Evolutionary conservation across 192 early-diverging fungal species (phyloP).

Genomic region (Linnemannia hyalina): DNA sequence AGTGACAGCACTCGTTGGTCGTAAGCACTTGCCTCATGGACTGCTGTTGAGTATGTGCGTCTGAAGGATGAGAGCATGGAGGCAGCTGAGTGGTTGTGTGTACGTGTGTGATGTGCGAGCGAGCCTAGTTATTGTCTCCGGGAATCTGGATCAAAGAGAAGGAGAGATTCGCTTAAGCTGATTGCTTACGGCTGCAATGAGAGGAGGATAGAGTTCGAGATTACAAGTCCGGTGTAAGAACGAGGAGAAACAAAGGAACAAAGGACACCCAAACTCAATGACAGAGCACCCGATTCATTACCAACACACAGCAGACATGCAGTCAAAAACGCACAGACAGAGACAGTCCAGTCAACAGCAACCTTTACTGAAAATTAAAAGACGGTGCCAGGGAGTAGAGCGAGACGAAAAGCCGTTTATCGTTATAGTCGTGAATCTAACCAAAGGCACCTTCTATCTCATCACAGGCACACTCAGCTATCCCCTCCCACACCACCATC

Average conservation of each 20-base stretch:
- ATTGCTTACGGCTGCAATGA: not conserved
- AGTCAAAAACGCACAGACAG: not conserved
- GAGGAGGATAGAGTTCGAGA: not conserved
- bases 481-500: conserved; percentile 85
- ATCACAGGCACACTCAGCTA: conserved; percentile 57
- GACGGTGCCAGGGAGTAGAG: too few relatives aligned
- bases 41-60: not conserved
- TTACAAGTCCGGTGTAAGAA: not conserved
- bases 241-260: not conserved
- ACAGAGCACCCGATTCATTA: not conserved
- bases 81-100: not conserved
- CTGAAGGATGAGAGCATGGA: conserved; percentile 1
- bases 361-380: too few relatives aligned
- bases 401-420: not conserved
- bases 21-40: conserved; percentile 2
- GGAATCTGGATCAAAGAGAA: not conserved
- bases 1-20: not conserved
- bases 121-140: not conserved
- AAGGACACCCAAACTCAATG: not conserved
- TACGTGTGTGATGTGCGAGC: too few relatives aligned
- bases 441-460: not conserved
- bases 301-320: not conserved
- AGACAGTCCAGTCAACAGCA: not conserved
- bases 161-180: not conserved
- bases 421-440: not conserved